Base-by-base conservation (phyloP, 768 basidiomycete genomes). In the Naematelia encephala region DNA sequence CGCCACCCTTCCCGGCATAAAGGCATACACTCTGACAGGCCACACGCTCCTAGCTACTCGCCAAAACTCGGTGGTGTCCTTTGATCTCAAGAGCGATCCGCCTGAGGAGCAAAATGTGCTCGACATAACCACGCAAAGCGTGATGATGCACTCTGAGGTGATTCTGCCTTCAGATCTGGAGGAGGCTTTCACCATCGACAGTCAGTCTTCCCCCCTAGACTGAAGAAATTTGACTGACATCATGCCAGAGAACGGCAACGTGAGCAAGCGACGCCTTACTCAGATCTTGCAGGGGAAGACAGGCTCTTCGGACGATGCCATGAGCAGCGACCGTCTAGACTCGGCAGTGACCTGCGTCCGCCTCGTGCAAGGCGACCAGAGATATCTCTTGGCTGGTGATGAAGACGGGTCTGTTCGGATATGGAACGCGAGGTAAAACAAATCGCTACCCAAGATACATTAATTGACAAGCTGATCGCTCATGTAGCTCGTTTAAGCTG, bases 401-500 rank as follows among this genome's bases (percentile, higher is more conserved):
- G 73, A 76, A 48, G 75, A 76, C 54, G 75, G 75, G 14, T 60
- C 59, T 12, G 57, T 76, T 13, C 54, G 72, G 21, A 65, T 78
- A 11, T 76, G 75, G 75, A 51, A 59, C 2, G 66, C 62, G 1
- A 51, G 65, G 74, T 76, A 28, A 21, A 5, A 21, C 10, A 45
- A n/a, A 28, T 43, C 4, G 27, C 21, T 50, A 53, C 26, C 27
- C 29, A n/a, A 51, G n/a, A 19, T 14, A 12, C 14, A 1, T 29
- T 48, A 25, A n/a, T 13, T 26, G 26, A 5, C 5, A 27, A 8
- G 52, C 59, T 60, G 53, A 64, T 47, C 22, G 12, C 2, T 42
- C 47, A 30, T 28, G 13, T 42, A 66, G 67, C 21, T 52, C 61
- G 12, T 81, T 90, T 57, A 81, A 83, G 55, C 78, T 88, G 4